Evolutionary conservation across 345 rosid genomes (phyloP).

Genomic region (Murraya koenigii): DNA sequence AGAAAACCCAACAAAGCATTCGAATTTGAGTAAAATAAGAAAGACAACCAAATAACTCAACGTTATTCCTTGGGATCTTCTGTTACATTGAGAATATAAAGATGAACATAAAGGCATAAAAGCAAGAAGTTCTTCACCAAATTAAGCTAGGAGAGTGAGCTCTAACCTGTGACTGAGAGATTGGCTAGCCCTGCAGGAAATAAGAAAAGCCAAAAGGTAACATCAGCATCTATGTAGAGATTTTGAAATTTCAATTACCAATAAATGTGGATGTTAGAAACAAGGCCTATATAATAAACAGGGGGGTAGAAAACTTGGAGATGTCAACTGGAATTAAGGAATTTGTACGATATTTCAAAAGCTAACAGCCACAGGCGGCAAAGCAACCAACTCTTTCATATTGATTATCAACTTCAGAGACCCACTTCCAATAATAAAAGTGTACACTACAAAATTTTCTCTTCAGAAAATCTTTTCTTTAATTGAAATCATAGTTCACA

Average conservation of each 20-base stretch:
- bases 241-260: background rate
- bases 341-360: background rate
- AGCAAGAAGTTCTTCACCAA: constrained; percentile 6
- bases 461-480: background rate
- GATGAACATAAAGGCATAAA: background rate
- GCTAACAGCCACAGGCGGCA: background rate
- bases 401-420: background rate
- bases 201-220: constrained; percentile 16
- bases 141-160: constrained; percentile 27
- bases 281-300: background rate
- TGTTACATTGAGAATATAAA: background rate
- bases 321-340: background rate
- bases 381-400: too few species aligned
- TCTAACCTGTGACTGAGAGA: constrained; percentile 81
- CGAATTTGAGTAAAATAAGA: background rate
- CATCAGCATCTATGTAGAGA: constrained; percentile 15
- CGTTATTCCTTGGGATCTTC: background rate
- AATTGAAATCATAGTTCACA: background rate
- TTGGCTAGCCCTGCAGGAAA: constrained; percentile 70
- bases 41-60: background rate
- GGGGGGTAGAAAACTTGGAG: background rate
- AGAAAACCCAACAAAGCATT: background rate
- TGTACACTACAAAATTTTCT: background rate
- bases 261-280: background rate
- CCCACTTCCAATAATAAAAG: background rate